Base-by-base conservation (phyloP, 2,329 filamentous ascomycete genomes). In the Fusarium oligoseptatum region DNA sequence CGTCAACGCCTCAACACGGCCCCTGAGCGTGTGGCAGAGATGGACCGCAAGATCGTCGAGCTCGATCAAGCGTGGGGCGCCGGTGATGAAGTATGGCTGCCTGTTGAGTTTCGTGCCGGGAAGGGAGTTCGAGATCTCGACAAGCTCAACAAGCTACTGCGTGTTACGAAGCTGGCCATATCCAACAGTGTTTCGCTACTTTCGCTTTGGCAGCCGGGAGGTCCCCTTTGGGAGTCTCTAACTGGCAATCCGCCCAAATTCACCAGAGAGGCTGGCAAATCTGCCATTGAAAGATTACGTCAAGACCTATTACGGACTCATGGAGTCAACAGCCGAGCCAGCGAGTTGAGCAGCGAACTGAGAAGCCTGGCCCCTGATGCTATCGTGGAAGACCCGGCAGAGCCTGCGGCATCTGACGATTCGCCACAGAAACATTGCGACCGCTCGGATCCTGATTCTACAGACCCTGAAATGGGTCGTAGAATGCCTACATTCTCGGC, bases 181-280 rank as follows among this genome's bases (percentile, higher is more conserved):
- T 60, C 56, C 24, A 36, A 60, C 24, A 12, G 36, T 60, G 32
- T 60, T 41, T 17, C 29, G 6, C 36, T 60, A 10, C 56, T 11
- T 11, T 34, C 36, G 24, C 24, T 60, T 15, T 39, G 56, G 56
- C 17, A 37, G 22, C 10, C 15, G 7, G 56, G 56, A 41, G 56
- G 56, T n/a, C n/a, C 36, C 17, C 15, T 60, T 36, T 34, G 32
- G 10, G n/a, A 41, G 36, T 36, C 56, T 27, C 24, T 60, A n/a
- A 36, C 15, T n/a, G 56, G 56, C 11, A 34, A 60, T 34, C 56
- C 56, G 29, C 56, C 56, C 32, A 60, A 60, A 27, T 41, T 60
- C 34, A 60, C 56, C n/a, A 10, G 56, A 15, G 56, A 22, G 20
- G 34, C 34, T 22, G 56, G 27, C 20, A 34, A 45, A 20, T 20